A percentile compares a stretch with the other conserved stretches of the same genome.
Evolutionary conservation across 1,284 basidiomycete genomes (phyloP).

Genomic region (Somion occarium): DNA sequence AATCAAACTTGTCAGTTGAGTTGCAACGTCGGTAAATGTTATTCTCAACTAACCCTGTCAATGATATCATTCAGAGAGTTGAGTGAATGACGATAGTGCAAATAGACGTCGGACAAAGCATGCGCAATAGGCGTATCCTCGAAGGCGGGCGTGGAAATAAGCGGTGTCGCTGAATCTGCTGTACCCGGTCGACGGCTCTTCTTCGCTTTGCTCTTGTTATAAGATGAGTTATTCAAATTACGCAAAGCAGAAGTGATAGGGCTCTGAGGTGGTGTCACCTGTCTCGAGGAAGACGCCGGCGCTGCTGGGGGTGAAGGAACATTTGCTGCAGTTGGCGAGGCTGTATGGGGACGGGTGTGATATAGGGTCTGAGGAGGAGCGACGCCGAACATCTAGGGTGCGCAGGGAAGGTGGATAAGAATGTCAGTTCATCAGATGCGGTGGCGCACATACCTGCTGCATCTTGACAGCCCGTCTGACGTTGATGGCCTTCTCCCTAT

Average conservation of each 20-base stretch:
- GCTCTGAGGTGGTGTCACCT: constrained; percentile 14
- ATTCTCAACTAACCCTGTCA: constrained; percentile 50
- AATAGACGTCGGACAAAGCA: constrained; percentile 49
- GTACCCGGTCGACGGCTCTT: constrained; percentile 41
- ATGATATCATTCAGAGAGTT: constrained; percentile 73
- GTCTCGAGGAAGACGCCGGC: neutral
- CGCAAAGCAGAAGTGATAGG: constrained; percentile 22
- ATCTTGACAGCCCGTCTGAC: constrained; percentile 77
- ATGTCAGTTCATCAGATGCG: neutral
- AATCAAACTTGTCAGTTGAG: constrained; percentile 8
- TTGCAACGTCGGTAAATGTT: constrained; percentile 2
- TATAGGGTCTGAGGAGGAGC: constrained; percentile 72
- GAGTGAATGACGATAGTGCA: constrained; percentile 72
- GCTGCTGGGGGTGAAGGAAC: constrained; percentile 10
- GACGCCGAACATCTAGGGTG: constrained; percentile 66
- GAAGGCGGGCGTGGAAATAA: constrained; percentile 38
- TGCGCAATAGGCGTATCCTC: constrained; percentile 17
- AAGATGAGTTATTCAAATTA: constrained; percentile 43
- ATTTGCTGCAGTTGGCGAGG: constrained; percentile 33
- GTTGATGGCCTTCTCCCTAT: constrained; percentile 69
- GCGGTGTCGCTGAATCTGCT: constrained; percentile 48
- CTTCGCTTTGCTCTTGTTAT: constrained; percentile 30
- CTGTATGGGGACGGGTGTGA: constrained; percentile 50
- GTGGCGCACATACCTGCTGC: constrained; percentile 60
- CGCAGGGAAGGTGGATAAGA: constrained; percentile 5